Percentiles rank a stretch among this genome's conserved stretches.
Evolutionary conservation across 1,284 basidiomycete species (phyloP).

Genomic region (Leccinum cinnamomeum): DNA sequence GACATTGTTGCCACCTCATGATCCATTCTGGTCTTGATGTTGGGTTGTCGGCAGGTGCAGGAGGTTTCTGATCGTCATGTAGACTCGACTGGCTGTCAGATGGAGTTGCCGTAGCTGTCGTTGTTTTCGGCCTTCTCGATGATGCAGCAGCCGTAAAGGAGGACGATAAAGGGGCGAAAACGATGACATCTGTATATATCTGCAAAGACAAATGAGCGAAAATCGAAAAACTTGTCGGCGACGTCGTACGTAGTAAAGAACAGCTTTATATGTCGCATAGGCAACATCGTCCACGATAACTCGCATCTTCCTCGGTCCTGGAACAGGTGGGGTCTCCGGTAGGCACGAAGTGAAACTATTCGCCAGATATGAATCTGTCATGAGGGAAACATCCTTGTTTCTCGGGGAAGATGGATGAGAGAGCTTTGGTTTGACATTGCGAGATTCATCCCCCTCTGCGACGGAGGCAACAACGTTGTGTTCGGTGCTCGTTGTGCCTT

Average conservation of each 20-base stretch:
- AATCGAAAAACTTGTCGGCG: background rate
- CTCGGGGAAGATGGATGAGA: slow-evolving; percentile 37
- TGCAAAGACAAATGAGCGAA: slow-evolving; percentile 31
- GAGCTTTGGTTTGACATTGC: slow-evolving; percentile 37
- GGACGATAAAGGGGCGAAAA: slow-evolving; percentile 83
- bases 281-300: slow-evolving; percentile 77
- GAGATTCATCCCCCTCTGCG: slow-evolving; percentile 17
- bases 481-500: slow-evolving; percentile 7
- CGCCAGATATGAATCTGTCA: slow-evolving; percentile 13
- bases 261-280: slow-evolving; percentile 79
- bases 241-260: slow-evolving; percentile 75
- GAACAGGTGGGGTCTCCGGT: slow-evolving; percentile 11
- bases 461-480: background rate
- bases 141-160: slow-evolving; percentile 45
- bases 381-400: slow-evolving; percentile 23
- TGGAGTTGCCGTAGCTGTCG: slow-evolving; percentile 34
- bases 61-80: slow-evolving; percentile 23
- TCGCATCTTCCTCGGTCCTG: slow-evolving; percentile 50
- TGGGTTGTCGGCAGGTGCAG: slow-evolving; percentile 30
- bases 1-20: slow-evolving; percentile 55
- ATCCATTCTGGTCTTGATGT: slow-evolving; percentile 64
- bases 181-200: slow-evolving; percentile 84
- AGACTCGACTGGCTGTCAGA: slow-evolving; percentile 40
- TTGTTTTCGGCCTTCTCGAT: slow-evolving; percentile 13
- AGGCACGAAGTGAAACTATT: background rate